Percentiles rank a stretch among this genome's conserved stretches.
These are phyloP conservation scores for Pittosporum tobira DNA, from an alignment of 129 eudicot genomes.

Conservation along the genomic window DNA sequence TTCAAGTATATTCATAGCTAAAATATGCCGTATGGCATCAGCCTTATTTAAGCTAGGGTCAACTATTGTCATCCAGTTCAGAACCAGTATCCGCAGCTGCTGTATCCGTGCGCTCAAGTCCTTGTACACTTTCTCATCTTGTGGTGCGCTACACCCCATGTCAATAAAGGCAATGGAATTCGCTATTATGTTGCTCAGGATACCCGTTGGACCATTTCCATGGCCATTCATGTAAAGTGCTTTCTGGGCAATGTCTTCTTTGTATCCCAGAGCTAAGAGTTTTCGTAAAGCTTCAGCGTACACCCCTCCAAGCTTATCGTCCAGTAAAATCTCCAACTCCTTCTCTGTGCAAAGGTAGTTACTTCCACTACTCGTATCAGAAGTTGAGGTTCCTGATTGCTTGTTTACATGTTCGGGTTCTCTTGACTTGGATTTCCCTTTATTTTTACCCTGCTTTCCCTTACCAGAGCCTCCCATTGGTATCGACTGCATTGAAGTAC, in stretches of 20 bases:
- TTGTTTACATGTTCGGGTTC: background rate
- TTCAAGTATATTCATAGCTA: background rate
- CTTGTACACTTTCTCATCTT: background rate
- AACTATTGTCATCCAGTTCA: background rate
- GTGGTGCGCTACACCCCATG: too few species aligned
- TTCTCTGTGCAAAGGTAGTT: background rate
- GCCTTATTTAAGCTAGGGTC: background rate
- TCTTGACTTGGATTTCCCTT: background rate
- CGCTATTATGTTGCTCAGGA: background rate
- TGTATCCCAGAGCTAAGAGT: background rate
- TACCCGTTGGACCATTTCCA: background rate
- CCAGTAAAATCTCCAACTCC: background rate
- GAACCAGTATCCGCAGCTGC: background rate
- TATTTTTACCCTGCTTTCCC: background rate
- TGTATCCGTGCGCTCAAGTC: background rate
- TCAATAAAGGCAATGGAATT: background rate
- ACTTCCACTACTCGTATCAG: background rate
- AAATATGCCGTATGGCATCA: background rate
- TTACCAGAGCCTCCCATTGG: conserved; percentile 1
- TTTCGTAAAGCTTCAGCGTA: background rate
- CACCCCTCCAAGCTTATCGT: background rate
- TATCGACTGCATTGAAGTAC: too few species aligned
- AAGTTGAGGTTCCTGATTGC: background rate
- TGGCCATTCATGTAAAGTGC: conserved; percentile 2
- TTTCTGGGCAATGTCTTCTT: background rate